Evolutionary conservation across 164 flowering plant species (phyloP), one percentile per base, ranked within the genome.

Genomic region (Brasenia schreberi): DNA sequence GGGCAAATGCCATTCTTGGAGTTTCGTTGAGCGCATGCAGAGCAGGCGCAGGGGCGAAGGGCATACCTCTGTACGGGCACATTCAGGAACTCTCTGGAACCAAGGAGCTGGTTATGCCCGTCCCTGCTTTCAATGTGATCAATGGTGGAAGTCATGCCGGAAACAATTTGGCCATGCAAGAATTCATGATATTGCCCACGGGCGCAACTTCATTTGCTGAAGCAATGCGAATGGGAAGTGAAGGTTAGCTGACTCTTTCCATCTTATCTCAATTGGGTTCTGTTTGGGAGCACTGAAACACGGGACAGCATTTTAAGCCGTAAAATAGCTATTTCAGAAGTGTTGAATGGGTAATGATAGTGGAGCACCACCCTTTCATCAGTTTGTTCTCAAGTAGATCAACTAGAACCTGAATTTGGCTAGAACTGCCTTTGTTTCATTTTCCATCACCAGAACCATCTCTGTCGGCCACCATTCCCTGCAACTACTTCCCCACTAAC

Each of bases 131-230:
- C 80, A 90, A 90, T 78, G 98, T 94, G 45, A 94, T 94, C 6
- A 94, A 94, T 77, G 97, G 98, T 61, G 97, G 98, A 27, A 90
- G 95, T 78, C 98, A 94, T 79, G 98, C 98, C 64, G 98, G 96
- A 44, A 94, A 94, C 74, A 91, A 87, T 70, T 69, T 94, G 73
- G 96, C 98, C 62, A 90, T 94, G 97, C 98, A 94, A 79, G 98
- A 94, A 67, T 89, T 94, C 73, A 94, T 94, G 98, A 91, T 94
- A 71, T 73, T 94, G 61, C 97, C 98, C 10, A 90, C 91, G 0
- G 98, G 97, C 64, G 98, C 97, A 42, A 63, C 79, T 63, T 82
- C 96, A 64, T 94, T 94, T 79, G 83, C 93, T 9, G 98, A 94
- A 83, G 98, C 98, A 18, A 78, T 94, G 62, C 80, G 84, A 53